Evolutionary conservation across 192 early-diverging fungal genomes (phyloP).

Genomic region (Coemansia sp.): DNA sequence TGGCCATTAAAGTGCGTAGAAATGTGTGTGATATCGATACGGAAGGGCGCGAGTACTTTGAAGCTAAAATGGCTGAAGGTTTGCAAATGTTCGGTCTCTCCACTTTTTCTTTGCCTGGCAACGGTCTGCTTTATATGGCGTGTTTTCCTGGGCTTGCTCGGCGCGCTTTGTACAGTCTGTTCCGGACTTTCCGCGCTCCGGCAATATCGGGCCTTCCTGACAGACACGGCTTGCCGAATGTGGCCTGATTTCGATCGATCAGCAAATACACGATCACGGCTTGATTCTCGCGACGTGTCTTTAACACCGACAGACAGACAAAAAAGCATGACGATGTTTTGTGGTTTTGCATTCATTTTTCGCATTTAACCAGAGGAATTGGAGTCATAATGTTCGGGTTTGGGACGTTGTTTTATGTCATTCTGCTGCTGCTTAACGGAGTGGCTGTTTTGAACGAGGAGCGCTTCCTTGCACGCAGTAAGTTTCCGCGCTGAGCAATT

Average conservation of each 20-base stretch:
- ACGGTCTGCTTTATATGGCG: conserved; percentile 2
- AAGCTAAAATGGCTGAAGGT: background rate
- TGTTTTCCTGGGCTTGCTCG: conserved; percentile 1
- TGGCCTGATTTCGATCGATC: background rate
- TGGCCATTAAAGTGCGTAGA: background rate
- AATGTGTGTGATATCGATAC: too few species aligned
- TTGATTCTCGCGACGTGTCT: too few species aligned
- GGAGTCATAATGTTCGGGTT: conserved; percentile 56
- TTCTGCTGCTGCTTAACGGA: conserved; percentile 82
- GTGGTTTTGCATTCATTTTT: background rate
- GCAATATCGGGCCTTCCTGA: background rate
- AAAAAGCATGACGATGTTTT: too few species aligned
- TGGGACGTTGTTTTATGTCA: conserved; percentile 76
- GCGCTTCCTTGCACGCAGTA: conserved; percentile 88
- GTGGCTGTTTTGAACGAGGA: conserved; percentile 90
- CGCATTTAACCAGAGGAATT: background rate
- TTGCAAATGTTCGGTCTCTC: background rate
- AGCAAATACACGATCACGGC: too few species aligned
- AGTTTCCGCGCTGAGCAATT: conserved; percentile 10
- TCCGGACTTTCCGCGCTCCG: background rate
- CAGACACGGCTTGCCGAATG: background rate
- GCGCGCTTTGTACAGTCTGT: too few species aligned
- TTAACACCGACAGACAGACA: too few species aligned
- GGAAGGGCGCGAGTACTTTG: too few species aligned
- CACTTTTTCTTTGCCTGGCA: background rate